Percentiles rank a stretch among this genome's conserved stretches.
phyloP scores from a whole-genome alignment of 2,329 filamentous ascomycete genomes.

The Helicocarpus griseus region DNA sequence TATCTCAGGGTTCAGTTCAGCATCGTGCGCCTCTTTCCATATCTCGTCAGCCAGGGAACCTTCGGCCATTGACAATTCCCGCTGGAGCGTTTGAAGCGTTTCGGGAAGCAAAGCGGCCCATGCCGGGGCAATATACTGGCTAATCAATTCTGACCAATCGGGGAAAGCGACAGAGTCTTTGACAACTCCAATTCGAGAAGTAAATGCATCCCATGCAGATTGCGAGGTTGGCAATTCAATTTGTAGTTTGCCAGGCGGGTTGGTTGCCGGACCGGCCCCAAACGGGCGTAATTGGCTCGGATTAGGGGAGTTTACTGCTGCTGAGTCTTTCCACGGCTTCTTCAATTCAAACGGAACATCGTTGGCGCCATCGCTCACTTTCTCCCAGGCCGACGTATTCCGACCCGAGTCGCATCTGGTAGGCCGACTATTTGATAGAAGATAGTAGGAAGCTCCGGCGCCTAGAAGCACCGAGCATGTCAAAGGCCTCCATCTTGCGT shows the following conservation, averaged over 20 bases:
- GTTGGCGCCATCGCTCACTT: not conserved
- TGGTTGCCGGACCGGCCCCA: conserved; percentile 5
- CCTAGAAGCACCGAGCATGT: conserved; percentile 22
- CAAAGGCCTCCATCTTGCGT: conserved; percentile 28
- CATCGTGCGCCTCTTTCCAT: conserved; percentile 82
- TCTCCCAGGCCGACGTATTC: conserved; percentile 8
- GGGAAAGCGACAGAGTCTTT: conserved; percentile 31
- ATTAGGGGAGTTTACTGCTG: not conserved
- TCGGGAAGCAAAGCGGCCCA: conserved; percentile 72
- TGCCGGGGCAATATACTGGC: conserved; percentile 64
- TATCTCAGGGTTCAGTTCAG: conserved; percentile 78
- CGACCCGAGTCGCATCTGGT: conserved; percentile 11
- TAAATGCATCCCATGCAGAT: conserved; percentile 42
- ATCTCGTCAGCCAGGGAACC: conserved; percentile 88
- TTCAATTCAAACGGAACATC: not conserved
- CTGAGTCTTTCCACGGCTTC: not conserved
- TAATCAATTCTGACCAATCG: conserved; percentile 46
- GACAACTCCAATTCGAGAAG: conserved; percentile 34
- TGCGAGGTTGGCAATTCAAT: conserved; percentile 18
- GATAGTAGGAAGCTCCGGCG: conserved; percentile 18
- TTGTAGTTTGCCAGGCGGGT: conserved; percentile 10
- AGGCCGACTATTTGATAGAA: conserved; percentile 1
- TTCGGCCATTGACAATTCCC: conserved; percentile 75
- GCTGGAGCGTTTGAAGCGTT: conserved; percentile 72
- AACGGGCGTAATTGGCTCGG: not conserved